Percentiles rank a stretch among this genome's conserved stretches.
phyloP scores from a whole-genome alignment of 2,329 filamentous ascomycete genomes.

The Cladosporium oxysporum region DNA sequence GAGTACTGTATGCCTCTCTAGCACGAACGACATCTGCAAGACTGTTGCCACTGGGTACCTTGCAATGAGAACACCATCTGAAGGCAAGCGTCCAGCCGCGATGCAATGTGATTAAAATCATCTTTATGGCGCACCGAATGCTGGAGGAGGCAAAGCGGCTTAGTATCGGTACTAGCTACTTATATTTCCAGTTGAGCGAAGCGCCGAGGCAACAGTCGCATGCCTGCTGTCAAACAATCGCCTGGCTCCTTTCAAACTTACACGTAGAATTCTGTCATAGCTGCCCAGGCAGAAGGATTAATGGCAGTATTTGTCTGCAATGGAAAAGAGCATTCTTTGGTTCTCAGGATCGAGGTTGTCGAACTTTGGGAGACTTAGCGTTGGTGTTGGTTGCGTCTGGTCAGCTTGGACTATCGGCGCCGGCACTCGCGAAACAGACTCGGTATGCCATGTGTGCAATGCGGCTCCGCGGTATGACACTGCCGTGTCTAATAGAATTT shows the following conservation, averaged over 20 bases:
- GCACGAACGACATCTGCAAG: neutral
- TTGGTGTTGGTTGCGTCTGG: neutral
- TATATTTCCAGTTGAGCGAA: neutral
- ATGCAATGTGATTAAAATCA: neutral
- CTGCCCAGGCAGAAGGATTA: neutral
- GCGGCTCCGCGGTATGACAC: neutral
- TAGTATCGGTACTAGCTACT: neutral
- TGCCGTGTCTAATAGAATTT: constrained; percentile 12
- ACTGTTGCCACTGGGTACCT: neutral
- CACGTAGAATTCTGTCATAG: neutral
- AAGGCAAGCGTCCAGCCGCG: neutral
- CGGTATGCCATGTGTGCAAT: neutral
- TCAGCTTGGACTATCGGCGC: neutral
- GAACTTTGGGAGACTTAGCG: neutral
- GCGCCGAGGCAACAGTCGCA: neutral
- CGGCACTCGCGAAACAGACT: neutral
- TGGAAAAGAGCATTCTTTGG: neutral
- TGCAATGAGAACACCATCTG: neutral
- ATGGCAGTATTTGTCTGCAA: neutral
- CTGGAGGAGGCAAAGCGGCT: neutral
- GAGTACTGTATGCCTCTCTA: neutral
- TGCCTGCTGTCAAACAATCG: neutral
- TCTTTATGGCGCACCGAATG: too few relatives aligned
- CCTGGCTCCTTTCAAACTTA: neutral
- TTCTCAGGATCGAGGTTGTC: neutral